Conservation (phyloP, 306 rosid genomes). For the Sicyos baderoa region DNA sequence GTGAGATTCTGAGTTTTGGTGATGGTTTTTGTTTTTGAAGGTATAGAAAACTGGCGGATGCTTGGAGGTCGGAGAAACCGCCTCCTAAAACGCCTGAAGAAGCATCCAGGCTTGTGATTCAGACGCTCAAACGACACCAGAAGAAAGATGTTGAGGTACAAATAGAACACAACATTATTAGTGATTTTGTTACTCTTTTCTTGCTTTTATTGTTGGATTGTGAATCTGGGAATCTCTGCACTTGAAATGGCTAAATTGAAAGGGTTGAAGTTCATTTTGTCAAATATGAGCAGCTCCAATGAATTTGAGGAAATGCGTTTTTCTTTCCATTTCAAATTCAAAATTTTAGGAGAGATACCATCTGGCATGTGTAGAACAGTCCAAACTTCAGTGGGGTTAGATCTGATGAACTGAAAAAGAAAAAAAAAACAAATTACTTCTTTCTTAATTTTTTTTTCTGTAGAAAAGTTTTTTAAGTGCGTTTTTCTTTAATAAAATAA, state of each 20-base stretch:
- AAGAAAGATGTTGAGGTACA: slow-evolving; percentile 83
- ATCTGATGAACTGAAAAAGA: background rate
- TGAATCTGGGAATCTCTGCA: background rate
- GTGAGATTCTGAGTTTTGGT: background rate
- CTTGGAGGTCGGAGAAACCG: slow-evolving; percentile 64
- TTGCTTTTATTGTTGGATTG: slow-evolving; percentile 5
- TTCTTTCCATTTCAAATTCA: slow-evolving; percentile 8
- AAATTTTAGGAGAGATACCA: background rate
- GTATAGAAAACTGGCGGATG: slow-evolving; percentile 72
- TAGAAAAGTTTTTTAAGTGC: background rate
- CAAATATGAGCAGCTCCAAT: background rate
- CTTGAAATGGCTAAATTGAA: background rate
- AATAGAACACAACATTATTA: slow-evolving; percentile 1
- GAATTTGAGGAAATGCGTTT: background rate
- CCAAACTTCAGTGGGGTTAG: background rate
- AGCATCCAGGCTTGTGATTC: slow-evolving; percentile 58
- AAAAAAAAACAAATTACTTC: background rate
- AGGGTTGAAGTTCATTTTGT: background rate
- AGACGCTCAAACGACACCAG: slow-evolving; percentile 55
- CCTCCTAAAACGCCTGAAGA: slow-evolving; percentile 81
- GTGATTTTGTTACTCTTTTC: background rate
- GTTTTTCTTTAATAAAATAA: background rate
- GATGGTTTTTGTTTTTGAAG: slow-evolving; percentile 28
- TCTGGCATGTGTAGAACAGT: background rate
- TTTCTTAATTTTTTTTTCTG: too few species aligned